Evolutionary conservation across 345 rosid genomes (phyloP).

Genomic region (Turritis glabra): DNA sequence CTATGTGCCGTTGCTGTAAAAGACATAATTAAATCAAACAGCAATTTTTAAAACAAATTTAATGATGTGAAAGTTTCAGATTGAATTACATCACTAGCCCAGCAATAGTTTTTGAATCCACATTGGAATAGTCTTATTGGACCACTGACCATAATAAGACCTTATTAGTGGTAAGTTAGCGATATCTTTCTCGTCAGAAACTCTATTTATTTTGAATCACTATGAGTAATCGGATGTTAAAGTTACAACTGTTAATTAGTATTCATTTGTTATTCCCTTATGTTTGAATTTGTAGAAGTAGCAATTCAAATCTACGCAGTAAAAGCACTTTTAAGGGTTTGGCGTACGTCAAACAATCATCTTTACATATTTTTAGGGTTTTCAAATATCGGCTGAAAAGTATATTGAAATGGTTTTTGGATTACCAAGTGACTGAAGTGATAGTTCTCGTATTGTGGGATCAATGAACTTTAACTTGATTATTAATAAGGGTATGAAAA

Average conservation of each 20-base stretch:
- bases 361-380: no score
- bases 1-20: neutral
- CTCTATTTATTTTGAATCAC: neutral
- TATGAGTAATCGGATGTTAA: neutral
- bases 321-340: no score
- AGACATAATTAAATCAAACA: neutral
- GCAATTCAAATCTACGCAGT: no score
- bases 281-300: no score
- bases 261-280: no score
- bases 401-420: neutral
- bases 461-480: no score
- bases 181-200: slow-evolving; percentile 6
- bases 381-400: no score
- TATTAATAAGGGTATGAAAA: no score
- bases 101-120: no score
- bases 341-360: no score
- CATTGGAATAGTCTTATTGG: neutral
- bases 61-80: neutral
- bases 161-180: neutral
- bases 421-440: neutral
- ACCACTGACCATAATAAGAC: slow-evolving; percentile 1
- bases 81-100: neutral
- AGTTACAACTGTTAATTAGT: neutral
- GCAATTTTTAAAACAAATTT: neutral
- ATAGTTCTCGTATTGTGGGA: no score